Conservation (phyloP, 306 rosid genomes). For the Vigna radiata region DNA sequence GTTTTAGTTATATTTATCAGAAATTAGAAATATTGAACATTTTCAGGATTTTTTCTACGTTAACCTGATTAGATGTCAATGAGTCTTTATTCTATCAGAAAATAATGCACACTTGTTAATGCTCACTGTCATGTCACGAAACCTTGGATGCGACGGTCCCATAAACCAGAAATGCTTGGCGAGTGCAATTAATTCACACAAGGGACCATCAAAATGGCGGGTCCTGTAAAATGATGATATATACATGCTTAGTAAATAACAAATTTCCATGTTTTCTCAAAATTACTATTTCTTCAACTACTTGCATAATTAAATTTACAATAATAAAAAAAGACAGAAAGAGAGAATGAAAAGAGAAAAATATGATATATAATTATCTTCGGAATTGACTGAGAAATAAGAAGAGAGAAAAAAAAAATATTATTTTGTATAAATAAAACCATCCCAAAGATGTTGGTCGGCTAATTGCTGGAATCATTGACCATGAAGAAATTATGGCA, state of each 20-base stretch:
- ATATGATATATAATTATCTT: background rate
- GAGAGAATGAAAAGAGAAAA: background rate
- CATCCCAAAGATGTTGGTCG: constrained; percentile 46
- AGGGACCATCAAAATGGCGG: constrained; percentile 20
- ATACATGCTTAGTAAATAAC: constrained; percentile 14
- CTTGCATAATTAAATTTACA: background rate
- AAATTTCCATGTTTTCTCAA: background rate
- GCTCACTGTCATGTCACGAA: constrained; percentile 25
- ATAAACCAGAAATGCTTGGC: constrained; percentile 34
- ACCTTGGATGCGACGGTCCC: constrained; percentile 31
- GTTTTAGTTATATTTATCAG: background rate
- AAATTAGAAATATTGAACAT: background rate
- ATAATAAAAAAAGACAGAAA: background rate
- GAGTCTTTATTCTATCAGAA: background rate
- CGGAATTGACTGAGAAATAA: background rate
- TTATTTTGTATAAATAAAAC: background rate
- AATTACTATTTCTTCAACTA: background rate
- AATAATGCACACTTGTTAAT: constrained; percentile 12
- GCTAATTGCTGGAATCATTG: constrained; percentile 64
- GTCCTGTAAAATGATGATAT: constrained; percentile 38
- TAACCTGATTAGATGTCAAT: background rate
- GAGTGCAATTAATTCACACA: constrained; percentile 39
- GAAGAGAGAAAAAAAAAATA: background rate
- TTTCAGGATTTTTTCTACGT: background rate
- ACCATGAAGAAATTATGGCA: constrained; percentile 50